Conservation (phyloP, 2,329 filamentous ascomycete species). For the Diatrype stigma region DNA sequence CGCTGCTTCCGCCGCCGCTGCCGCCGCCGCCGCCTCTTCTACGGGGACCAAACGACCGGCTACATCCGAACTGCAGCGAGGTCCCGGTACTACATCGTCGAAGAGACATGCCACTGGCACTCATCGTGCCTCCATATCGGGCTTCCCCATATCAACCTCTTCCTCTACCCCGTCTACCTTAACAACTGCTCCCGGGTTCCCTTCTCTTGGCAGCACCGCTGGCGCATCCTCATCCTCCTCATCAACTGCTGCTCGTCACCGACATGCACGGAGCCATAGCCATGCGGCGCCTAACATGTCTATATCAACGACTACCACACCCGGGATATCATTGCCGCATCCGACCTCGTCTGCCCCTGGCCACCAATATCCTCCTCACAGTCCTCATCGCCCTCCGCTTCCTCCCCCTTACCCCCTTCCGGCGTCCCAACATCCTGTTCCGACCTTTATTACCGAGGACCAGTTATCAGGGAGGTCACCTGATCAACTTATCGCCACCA, state of each 20-base stretch:
- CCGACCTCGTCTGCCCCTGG: not conserved
- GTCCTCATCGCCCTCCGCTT: slow-evolving; percentile 4
- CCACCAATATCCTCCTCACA: slow-evolving; percentile 1
- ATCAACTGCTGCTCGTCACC: not conserved
- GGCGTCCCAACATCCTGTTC: slow-evolving; percentile 17
- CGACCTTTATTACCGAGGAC: slow-evolving; percentile 25
- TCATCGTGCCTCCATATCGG: slow-evolving; percentile 2
- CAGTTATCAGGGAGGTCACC: slow-evolving; percentile 27
- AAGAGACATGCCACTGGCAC: slow-evolving; percentile 28
- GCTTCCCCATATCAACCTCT: slow-evolving; percentile 6
- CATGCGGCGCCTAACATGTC: not conserved
- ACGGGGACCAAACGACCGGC: slow-evolving; percentile 29
- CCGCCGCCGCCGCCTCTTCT: slow-evolving; percentile 7
- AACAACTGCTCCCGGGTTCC: slow-evolving; percentile 2
- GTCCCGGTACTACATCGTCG: slow-evolving; percentile 26
- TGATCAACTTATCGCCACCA: slow-evolving; percentile 31
- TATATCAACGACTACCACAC: not conserved
- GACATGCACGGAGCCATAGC: slow-evolving; percentile 3
- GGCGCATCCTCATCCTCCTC: slow-evolving; percentile 6
- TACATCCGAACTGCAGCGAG: slow-evolving; percentile 31
- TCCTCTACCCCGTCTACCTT: not conserved
- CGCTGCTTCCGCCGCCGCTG: slow-evolving; percentile 13
- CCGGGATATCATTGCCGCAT: slow-evolving; percentile 1
- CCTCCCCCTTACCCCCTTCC: slow-evolving; percentile 14
- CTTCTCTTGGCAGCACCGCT: slow-evolving; percentile 1